A percentile compares a stretch with the other conserved stretches of the same genome.
Conservation (phyloP, 202 grass and related monocot species). For the Bolboschoenoplectus hybrid region DNA sequence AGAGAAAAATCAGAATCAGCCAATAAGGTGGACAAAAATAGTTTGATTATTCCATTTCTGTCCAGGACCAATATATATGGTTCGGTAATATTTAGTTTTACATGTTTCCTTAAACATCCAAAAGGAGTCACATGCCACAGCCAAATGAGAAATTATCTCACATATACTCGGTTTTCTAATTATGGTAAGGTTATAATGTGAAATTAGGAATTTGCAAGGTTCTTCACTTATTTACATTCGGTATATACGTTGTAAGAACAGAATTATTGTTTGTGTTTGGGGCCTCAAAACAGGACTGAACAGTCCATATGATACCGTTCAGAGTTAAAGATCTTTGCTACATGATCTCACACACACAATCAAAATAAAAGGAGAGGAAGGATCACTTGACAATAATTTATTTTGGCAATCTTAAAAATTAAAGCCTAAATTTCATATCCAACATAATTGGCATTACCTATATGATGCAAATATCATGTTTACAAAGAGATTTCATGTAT, state of each 20-base stretch:
- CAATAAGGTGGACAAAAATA: background rate
- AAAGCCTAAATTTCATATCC: no score
- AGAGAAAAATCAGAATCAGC: background rate
- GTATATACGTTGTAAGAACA: background rate
- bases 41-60: background rate
- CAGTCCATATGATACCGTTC: background rate
- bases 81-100: background rate
- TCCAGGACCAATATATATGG: background rate
- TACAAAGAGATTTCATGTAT: no score
- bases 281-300: background rate
- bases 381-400: no score
- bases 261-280: background rate
- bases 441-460: no score
- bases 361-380: background rate
- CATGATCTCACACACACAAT: background rate
- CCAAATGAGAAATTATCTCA: background rate
- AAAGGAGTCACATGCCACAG: background rate
- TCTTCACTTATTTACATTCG: background rate
- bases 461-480: no score
- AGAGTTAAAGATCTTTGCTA: slow-evolving; percentile 1
- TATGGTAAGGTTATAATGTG: background rate
- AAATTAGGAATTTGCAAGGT: background rate
- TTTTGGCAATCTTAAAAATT: no score
- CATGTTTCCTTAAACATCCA: background rate
- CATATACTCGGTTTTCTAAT: background rate